phyloP scores from a whole-genome alignment of 768 basidiomycete genomes.

The Amanita exitialis region DNA sequence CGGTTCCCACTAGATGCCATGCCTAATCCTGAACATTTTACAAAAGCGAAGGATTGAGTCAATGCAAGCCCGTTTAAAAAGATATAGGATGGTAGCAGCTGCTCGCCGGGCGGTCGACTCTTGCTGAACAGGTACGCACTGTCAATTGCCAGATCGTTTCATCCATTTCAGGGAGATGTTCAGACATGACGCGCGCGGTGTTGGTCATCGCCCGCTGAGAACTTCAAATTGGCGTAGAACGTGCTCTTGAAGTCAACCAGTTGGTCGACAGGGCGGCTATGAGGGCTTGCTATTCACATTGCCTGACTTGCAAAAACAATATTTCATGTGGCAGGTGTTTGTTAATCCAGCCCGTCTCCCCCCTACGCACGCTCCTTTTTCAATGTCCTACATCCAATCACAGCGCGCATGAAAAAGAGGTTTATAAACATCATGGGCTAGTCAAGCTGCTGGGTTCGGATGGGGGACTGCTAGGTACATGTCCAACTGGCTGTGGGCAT shows the following conservation, averaged over 20 bases:
- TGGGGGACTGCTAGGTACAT: constrained; percentile 20
- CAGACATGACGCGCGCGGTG: constrained; percentile 78
- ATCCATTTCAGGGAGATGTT: constrained; percentile 52
- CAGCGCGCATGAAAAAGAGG: constrained; percentile 68
- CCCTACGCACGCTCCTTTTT: constrained; percentile 60
- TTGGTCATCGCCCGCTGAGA: constrained; percentile 55
- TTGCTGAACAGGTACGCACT: constrained; percentile 45
- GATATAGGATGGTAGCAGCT: constrained; percentile 48
- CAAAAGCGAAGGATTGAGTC: constrained; percentile 31
- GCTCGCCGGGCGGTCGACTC: constrained; percentile 45
- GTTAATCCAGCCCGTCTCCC: constrained; percentile 49
- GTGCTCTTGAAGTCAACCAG: constrained; percentile 37
- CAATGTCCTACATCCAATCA: constrained; percentile 72
- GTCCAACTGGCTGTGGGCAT: constrained; percentile 79
- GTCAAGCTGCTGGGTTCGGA: constrained; percentile 13
- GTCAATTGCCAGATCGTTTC: background rate
- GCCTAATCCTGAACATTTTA: constrained; percentile 14
- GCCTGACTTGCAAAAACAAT: constrained; percentile 40
- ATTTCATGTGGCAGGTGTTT: constrained; percentile 42
- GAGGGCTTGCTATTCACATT: constrained; percentile 44
- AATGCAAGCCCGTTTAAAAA: constrained; percentile 29
- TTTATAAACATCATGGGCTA: constrained; percentile 53
- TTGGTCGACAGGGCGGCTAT: constrained; percentile 12
- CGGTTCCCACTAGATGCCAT: constrained; percentile 19
- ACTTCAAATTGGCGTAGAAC: constrained; percentile 33